These are phyloP conservation scores for Arachis hypogaea DNA, from an alignment of 306 rosid species.

Conservation along the genomic window DNA sequence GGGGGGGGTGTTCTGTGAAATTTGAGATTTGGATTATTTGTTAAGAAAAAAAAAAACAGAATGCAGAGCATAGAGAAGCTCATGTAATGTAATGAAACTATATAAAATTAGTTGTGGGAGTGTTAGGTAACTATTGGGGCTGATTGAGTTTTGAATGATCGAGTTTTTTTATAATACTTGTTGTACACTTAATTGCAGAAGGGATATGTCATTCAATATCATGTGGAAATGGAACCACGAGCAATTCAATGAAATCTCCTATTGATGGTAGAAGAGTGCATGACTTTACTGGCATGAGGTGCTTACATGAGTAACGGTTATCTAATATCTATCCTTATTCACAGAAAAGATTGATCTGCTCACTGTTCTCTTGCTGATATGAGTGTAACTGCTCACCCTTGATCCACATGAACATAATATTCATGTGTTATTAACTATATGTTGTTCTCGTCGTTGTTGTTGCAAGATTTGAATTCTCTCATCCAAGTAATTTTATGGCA, in stretches of 20 bases:
- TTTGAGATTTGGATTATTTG: background rate
- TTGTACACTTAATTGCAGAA: constrained; percentile 54
- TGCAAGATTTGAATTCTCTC: constrained; percentile 14
- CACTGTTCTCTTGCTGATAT: constrained; percentile 24
- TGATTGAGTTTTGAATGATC: background rate
- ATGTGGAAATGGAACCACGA: constrained; percentile 46
- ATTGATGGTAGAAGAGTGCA: constrained; percentile 59
- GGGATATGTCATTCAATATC: constrained; percentile 59
- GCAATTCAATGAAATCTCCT: constrained; percentile 56
- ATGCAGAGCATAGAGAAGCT: background rate
- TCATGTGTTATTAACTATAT: constrained; percentile 1
- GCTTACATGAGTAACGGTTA: constrained; percentile 24
- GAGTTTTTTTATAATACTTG: constrained; percentile 15
- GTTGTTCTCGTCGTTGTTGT: background rate
- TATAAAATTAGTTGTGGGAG: background rate
- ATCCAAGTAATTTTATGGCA: constrained; percentile 11
- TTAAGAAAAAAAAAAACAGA: background rate
- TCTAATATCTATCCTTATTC: constrained; percentile 2
- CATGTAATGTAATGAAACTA: background rate
- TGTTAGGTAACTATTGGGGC: background rate
- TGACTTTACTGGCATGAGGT: constrained; percentile 61
- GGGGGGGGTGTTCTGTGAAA: background rate
- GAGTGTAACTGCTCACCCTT: constrained; percentile 3
- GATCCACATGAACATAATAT: constrained; percentile 17
- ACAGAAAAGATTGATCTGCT: constrained; percentile 12